phyloP scores from a whole-genome alignment of 2,329 filamentous ascomycete genomes.

The Penicillium crustosum region DNA sequence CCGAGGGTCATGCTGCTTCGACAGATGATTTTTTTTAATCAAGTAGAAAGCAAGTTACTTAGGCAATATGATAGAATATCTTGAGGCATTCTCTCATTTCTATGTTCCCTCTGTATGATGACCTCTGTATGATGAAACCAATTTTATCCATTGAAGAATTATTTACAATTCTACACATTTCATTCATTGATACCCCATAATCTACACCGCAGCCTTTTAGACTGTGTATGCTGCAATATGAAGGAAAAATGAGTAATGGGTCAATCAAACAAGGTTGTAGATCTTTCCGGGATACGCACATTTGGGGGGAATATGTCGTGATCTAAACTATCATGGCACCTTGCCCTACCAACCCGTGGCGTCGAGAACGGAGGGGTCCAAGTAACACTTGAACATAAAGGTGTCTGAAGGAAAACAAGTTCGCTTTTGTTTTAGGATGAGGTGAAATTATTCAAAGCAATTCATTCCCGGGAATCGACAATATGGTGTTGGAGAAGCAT shows the following conservation, averaged over 20 bases:
- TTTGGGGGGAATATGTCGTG: conserved; percentile 19
- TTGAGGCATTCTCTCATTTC: background rate
- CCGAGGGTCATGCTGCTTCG: no score
- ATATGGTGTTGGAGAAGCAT: conserved; percentile 3
- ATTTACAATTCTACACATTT: background rate
- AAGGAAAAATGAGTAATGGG: background rate
- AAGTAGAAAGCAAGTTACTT: no score
- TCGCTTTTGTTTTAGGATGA: background rate
- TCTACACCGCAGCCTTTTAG: background rate
- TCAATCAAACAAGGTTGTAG: background rate
- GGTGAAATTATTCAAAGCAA: background rate
- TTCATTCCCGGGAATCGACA: background rate
- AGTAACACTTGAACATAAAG: background rate
- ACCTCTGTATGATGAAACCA: background rate
- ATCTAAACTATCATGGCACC: conserved; percentile 28
- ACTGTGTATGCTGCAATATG: background rate
- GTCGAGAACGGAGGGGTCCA: background rate
- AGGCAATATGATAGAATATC: no score
- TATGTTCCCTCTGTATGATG: background rate
- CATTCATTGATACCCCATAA: background rate
- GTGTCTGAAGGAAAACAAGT: background rate
- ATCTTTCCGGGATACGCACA: background rate
- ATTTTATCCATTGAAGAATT: no score
- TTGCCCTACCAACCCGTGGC: background rate
- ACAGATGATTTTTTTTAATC: no score